phyloP scores from a whole-genome alignment of 2,329 filamentous ascomycete species.

The Aureobasidium musti region DNA sequence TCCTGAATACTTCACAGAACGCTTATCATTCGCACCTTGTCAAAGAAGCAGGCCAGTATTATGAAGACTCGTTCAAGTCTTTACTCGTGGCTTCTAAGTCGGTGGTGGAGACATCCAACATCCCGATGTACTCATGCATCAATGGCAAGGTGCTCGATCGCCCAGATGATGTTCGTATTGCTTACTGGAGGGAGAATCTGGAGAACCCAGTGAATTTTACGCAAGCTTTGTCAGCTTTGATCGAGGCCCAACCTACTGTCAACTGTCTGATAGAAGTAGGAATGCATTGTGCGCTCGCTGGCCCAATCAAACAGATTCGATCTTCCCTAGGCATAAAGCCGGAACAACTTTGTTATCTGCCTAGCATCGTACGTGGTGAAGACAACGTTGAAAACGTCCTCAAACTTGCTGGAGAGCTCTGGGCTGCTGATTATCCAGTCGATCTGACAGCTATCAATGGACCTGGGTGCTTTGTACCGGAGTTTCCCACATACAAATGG shows the following conservation, averaged over 20 bases:
- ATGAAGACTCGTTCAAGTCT: not conserved
- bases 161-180: not conserved
- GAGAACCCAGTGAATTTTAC: not conserved
- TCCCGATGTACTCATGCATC: constrained; percentile 8
- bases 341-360: not conserved
- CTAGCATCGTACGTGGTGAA: constrained; percentile 33
- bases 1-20: not conserved
- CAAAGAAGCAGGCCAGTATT: not conserved
- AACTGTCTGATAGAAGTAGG: not conserved
- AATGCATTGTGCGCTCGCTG: not conserved
- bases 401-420: not conserved
- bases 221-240: not conserved
- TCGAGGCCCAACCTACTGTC: not conserved
- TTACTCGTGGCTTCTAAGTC: not conserved
- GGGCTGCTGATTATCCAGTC: not conserved
- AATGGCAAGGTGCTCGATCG: not conserved
- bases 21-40: constrained; percentile 1
- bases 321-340: not conserved
- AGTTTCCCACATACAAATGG: not conserved
- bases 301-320: not conserved
- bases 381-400: constrained; percentile 26
- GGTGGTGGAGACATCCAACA: not conserved
- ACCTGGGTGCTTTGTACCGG: not conserved
- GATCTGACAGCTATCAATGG: not conserved
- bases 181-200: not conserved